Evolutionary conservation across 768 basidiomycete genomes (phyloP).

Genomic region (Russula ochroleuca): DNA sequence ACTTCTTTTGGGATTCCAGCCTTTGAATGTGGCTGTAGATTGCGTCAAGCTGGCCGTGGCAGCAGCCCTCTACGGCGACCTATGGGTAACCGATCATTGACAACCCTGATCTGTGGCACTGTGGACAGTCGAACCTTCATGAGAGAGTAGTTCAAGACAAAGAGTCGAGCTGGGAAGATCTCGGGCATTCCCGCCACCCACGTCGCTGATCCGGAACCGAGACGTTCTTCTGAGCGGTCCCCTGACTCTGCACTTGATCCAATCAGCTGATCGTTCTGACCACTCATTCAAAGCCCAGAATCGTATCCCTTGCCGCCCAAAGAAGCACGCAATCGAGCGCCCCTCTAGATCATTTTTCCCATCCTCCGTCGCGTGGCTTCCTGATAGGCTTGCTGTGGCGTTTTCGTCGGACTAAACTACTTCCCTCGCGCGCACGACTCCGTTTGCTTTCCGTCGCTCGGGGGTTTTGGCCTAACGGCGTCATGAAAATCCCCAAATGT

Average conservation of each 20-base stretch:
- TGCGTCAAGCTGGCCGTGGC: constrained; percentile 86
- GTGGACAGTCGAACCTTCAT: constrained; percentile 17
- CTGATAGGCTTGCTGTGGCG: neutral
- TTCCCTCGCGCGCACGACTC: neutral
- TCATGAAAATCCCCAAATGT: neutral
- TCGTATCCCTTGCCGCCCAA: constrained; percentile 7
- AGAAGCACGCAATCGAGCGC: neutral
- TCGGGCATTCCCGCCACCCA: neutral
- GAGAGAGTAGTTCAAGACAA: neutral
- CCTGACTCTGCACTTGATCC: constrained; percentile 14
- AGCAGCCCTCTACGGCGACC: constrained; percentile 93
- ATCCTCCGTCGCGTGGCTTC: constrained; percentile 1
- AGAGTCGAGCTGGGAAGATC: neutral
- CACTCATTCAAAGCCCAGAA: neutral
- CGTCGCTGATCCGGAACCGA: constrained; percentile 10
- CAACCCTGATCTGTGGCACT: neutral
- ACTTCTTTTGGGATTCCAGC: constrained; percentile 57
- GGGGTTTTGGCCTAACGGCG: neutral
- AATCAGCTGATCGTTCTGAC: constrained; percentile 7
- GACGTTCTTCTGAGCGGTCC: neutral
- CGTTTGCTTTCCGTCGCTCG: neutral
- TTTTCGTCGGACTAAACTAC: neutral
- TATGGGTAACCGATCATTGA: constrained; percentile 31
- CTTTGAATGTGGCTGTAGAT: constrained; percentile 70
- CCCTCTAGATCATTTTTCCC: neutral